phyloP scores from a whole-genome alignment of 2,329 filamentous ascomycete species.

The Stagonosporopsis rhizophila region DNA sequence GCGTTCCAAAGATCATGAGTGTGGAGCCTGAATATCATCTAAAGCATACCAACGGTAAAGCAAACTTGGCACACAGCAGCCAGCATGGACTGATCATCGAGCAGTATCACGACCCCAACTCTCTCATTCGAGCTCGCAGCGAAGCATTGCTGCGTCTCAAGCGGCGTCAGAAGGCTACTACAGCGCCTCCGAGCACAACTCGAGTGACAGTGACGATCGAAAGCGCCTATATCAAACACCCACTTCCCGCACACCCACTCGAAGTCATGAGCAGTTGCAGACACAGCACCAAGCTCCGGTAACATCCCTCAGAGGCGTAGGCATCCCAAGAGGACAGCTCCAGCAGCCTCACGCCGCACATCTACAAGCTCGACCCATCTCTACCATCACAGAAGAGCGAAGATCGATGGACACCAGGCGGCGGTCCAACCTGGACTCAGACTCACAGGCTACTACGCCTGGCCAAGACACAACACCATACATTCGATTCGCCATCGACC shows the following conservation, averaged over 20 bases:
- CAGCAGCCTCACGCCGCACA: slow-evolving; percentile 21
- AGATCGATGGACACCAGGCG: slow-evolving; percentile 32
- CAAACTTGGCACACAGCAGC: slow-evolving; percentile 4
- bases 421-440: slow-evolving; percentile 39
- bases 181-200: slow-evolving; percentile 52
- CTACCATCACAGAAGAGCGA: slow-evolving; percentile 45
- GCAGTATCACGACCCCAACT: slow-evolving; percentile 51
- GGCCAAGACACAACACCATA: slow-evolving; percentile 86
- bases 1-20: slow-evolving; percentile 43
- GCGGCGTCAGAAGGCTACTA: slow-evolving; percentile 60
- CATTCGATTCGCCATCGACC: slow-evolving; percentile 88
- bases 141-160: slow-evolving; percentile 57
- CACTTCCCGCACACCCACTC: slow-evolving; percentile 45
- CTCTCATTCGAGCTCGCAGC: slow-evolving; percentile 52
- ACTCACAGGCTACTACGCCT: slow-evolving; percentile 58
- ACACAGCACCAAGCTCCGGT: slow-evolving; percentile 35
- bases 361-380: slow-evolving; percentile 36
- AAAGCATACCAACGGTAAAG: slow-evolving; percentile 52
- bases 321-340: slow-evolving; percentile 41
- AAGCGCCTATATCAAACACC: slow-evolving; percentile 44
- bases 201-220: slow-evolving; percentile 47
- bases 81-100: slow-evolving; percentile 23
- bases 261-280: slow-evolving; percentile 49
- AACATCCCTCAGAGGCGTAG: slow-evolving; percentile 44
- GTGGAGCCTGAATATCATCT: slow-evolving; percentile 48